These are phyloP conservation scores for Eremochloa ophiuroides DNA, from an alignment of 176 grass and related monocot species.

Conservation along the genomic window DNA sequence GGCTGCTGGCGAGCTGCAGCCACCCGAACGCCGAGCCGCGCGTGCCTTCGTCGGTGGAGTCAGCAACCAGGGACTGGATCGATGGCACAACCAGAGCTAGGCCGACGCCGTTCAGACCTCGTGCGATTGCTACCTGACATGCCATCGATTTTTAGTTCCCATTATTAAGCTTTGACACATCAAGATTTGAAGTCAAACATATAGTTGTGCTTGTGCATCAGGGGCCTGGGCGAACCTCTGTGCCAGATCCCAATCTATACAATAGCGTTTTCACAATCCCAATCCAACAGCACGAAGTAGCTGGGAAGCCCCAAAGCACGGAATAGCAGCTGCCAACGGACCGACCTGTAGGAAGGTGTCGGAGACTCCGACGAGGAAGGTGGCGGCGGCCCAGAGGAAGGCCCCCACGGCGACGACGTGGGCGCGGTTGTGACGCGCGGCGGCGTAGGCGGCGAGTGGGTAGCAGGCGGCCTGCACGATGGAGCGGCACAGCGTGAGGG, in stretches of 20 bases:
- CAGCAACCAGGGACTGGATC: conserved; percentile 75
- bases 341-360: conserved; percentile 58
- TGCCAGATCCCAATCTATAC: no score
- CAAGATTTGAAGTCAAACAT: no score
- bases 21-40: conserved; percentile 85
- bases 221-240: no score
- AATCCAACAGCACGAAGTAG: no score
- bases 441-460: conserved; percentile 56
- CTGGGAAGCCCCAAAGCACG: no score
- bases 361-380: conserved; percentile 59
- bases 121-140: conserved; percentile 67
- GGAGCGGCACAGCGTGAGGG: conserved; percentile 58
- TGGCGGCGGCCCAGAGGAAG: conserved; percentile 66
- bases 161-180: no score
- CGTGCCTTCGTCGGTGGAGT: conserved; percentile 63
- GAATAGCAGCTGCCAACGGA: no score
- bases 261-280: no score
- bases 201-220: no score
- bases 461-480: conserved; percentile 60
- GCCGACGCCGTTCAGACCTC: conserved; percentile 76
- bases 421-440: conserved; percentile 41
- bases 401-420: conserved; percentile 59
- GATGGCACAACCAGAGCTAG: conserved; percentile 71
- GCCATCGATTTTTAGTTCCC: no score
- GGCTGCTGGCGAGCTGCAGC: conserved; percentile 58